These are phyloP conservation scores for Centrapalus pauciflorus DNA, from an alignment of 129 eudicot species.

Conservation along the genomic window DNA sequence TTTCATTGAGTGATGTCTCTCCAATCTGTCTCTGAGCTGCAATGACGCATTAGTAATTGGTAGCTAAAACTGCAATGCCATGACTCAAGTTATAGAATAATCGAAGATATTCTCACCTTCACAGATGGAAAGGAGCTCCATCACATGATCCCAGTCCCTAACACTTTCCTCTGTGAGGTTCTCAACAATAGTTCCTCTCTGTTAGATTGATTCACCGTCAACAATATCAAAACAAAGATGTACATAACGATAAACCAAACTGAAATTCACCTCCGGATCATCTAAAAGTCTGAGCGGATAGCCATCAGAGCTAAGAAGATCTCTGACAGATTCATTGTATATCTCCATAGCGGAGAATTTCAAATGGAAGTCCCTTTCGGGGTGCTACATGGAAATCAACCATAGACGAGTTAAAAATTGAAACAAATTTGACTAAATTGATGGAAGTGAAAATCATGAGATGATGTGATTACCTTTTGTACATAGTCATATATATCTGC, in stretches of 20 bases:
- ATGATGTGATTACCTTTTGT: conserved; percentile 57
- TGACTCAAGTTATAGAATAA: background rate
- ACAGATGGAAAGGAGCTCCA: conserved; percentile 81
- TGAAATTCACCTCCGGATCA: conserved; percentile 85
- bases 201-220: conserved; percentile 8
- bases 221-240: background rate
- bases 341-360: conserved; percentile 96
- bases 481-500: conserved; percentile 84
- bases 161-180: conserved; percentile 84
- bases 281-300: conserved; percentile 85
- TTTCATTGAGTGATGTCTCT: conserved; percentile 86
- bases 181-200: conserved; percentile 96
- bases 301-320: conserved; percentile 65
- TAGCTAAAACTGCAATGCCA: background rate
- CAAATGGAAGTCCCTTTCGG: conserved; percentile 76
- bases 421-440: background rate
- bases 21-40: conserved; percentile 97
- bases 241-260: background rate
- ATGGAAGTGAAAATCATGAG: background rate
- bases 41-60: conserved; percentile 18
- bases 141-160: conserved; percentile 75
- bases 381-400: conserved; percentile 48
- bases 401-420: conserved; percentile 8
- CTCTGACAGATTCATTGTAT: conserved; percentile 91
- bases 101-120: conserved; percentile 48